Percentiles rank a stretch among this genome's conserved stretches.
These are phyloP conservation scores for Pythium dissotocum DNA, from an alignment of 352 stramenopile genomes.

Conservation along the genomic window DNA sequence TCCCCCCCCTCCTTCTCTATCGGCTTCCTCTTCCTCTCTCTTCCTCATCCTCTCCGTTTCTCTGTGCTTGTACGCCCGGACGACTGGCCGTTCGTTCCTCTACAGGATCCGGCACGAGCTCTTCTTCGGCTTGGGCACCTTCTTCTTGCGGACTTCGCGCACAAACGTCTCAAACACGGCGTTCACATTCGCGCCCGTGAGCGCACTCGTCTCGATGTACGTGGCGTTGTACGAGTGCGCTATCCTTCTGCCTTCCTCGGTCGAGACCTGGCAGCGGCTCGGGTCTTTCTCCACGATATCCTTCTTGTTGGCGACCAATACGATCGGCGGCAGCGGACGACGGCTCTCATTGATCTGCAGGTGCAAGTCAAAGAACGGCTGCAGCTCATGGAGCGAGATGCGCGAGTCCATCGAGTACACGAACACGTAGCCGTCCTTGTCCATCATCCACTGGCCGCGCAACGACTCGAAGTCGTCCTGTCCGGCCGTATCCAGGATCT, in stretches of 20 bases:
- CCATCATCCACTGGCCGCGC: conserved; percentile 90
- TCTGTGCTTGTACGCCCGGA: background rate
- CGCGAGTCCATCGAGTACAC: conserved; percentile 91
- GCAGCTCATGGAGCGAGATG: conserved; percentile 84
- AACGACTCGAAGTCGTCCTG: conserved; percentile 91
- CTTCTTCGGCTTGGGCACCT: conserved; percentile 77
- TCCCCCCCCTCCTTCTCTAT: background rate
- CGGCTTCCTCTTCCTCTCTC: conserved; percentile 2
- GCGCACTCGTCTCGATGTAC: conserved; percentile 88
- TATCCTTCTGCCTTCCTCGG: conserved; percentile 82
- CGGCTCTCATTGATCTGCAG: conserved; percentile 89
- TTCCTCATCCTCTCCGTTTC: background rate
- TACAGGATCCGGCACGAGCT: conserved; percentile 70
- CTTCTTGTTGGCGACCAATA: conserved; percentile 90
- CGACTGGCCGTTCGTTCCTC: background rate
- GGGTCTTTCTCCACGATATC: conserved; percentile 82
- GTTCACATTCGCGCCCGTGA: conserved; percentile 85
- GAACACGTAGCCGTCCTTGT: conserved; percentile 91
- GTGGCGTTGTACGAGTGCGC: conserved; percentile 83
- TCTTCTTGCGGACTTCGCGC: conserved; percentile 80
- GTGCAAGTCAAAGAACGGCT: conserved; percentile 88
- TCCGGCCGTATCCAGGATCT: conserved; percentile 90
- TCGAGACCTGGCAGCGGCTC: conserved; percentile 83
- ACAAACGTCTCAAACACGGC: conserved; percentile 89
- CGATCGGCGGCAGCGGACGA: conserved; percentile 75